phyloP scores from a whole-genome alignment of 345 rosid species.

The Hibiscus syriacus region DNA sequence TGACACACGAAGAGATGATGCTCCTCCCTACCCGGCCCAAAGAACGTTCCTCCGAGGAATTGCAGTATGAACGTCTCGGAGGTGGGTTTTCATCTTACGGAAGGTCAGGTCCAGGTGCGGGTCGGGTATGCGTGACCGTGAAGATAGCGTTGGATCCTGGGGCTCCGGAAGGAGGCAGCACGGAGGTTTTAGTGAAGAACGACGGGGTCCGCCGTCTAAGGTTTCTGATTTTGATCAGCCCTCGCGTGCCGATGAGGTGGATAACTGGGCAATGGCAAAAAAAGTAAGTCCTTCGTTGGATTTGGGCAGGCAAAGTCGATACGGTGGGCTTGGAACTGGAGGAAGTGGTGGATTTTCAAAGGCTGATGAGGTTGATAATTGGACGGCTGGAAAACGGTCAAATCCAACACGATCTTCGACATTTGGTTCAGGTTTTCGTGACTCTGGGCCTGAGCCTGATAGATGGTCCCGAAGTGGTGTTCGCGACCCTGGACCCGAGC shows the following conservation, averaged over 20 bases:
- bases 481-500: conserved; percentile 45
- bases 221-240: too few species aligned
- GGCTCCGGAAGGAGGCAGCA: too few species aligned
- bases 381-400: too few species aligned
- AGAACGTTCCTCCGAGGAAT: conserved; percentile 85
- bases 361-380: conserved; percentile 79
- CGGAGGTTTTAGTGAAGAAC: too few species aligned
- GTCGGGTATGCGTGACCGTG: conserved; percentile 36
- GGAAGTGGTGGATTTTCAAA: conserved; percentile 49
- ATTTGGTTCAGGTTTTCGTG: too few species aligned
- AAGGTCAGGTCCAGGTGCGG: conserved; percentile 33
- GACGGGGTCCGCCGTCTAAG: too few species aligned
- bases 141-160: conserved; percentile 48
- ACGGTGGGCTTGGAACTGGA: conserved; percentile 42
- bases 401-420: too few species aligned
- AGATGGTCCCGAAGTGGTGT: too few species aligned
- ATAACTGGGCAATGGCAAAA: conserved; percentile 77
- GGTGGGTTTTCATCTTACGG: conserved; percentile 75
- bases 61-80: conserved; percentile 73
- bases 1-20: too few species aligned
- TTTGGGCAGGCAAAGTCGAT: conserved; percentile 53
- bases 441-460: too few species aligned
- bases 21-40: conserved; percentile 92
- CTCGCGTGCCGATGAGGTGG: too few species aligned
- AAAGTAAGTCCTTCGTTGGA: conserved; percentile 48